Evolutionary conservation across 2,329 filamentous ascomycete genomes (phyloP).

Genomic region (Pseudogymnoascus sp.): DNA sequence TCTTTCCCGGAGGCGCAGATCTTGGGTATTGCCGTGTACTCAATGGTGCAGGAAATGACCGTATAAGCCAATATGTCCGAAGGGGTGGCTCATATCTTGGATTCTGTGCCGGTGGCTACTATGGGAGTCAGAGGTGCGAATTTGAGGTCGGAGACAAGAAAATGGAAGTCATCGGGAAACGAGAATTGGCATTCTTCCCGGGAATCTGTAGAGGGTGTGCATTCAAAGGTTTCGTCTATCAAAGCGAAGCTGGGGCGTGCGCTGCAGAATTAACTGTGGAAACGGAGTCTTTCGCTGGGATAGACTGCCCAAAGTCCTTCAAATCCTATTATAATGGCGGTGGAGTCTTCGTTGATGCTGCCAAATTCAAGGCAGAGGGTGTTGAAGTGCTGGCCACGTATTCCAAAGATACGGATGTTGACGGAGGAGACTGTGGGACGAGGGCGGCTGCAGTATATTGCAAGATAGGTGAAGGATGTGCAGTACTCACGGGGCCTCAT

Average conservation of each 20-base stretch:
- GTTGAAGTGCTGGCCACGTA: conserved; percentile 81
- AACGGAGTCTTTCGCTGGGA: conserved; percentile 39
- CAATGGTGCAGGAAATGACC: conserved; percentile 79
- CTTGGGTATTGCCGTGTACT: conserved; percentile 81
- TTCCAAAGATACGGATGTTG: conserved; percentile 64
- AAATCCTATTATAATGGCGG: conserved; percentile 89
- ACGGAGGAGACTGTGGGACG: conserved; percentile 69
- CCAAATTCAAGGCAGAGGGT: conserved; percentile 51
- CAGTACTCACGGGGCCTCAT: conserved; percentile 78
- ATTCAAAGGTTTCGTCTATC: conserved; percentile 84
- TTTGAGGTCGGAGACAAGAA: conserved; percentile 79
- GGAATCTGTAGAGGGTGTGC: conserved; percentile 79
- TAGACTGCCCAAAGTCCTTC: conserved; percentile 52
- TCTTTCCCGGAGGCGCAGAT: conserved; percentile 92
- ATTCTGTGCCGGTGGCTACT: conserved; percentile 93
- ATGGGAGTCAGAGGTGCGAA: conserved; percentile 72
- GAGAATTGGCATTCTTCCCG: conserved; percentile 84
- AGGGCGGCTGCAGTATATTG: conserved; percentile 76
- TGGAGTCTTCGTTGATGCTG: conserved; percentile 80
- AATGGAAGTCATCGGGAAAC: conserved; percentile 76
- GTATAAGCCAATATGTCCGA: conserved; percentile 78
- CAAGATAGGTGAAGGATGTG: conserved; percentile 71
- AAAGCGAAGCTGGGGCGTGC: conserved; percentile 75
- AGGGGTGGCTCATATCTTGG: conserved; percentile 81
- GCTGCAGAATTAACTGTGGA: conserved; percentile 62